phyloP scores from a whole-genome alignment of 2,329 filamentous ascomycete genomes.

The Graphium sp. region DNA sequence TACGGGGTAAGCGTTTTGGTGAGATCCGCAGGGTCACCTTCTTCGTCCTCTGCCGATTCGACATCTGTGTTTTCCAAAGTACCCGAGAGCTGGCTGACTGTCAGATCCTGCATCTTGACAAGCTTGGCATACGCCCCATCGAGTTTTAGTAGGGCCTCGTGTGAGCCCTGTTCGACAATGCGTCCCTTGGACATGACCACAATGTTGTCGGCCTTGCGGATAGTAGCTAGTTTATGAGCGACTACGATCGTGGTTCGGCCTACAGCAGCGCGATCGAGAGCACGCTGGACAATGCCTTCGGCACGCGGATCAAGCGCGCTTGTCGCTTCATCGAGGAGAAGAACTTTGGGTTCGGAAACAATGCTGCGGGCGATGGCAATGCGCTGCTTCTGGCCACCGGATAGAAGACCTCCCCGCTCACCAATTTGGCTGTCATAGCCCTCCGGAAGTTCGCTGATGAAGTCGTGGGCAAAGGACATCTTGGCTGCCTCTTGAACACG shows the following conservation, averaged over 20 bases:
- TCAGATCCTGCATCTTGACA: conserved; percentile 25
- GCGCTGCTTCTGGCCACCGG: conserved; percentile 50
- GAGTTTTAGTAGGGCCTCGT: conserved; percentile 33
- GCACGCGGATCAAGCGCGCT: conserved; percentile 32
- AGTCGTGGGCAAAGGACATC: conserved; percentile 34
- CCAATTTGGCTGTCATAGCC: conserved; percentile 47
- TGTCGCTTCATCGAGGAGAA: conserved; percentile 55
- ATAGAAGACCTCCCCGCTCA: conserved; percentile 46
- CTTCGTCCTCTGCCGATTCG: conserved; percentile 5
- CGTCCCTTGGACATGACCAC: conserved; percentile 43
- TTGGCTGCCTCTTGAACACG: conserved; percentile 29
- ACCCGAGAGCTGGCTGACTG: conserved; percentile 6
- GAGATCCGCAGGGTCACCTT: conserved; percentile 5
- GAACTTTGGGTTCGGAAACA: conserved; percentile 42
- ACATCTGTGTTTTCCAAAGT: not conserved
- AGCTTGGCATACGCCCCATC: conserved; percentile 32
- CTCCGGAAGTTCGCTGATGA: conserved; percentile 29
- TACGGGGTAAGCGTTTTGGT: conserved; percentile 1
- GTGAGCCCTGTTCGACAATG: conserved; percentile 44
- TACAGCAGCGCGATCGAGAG: conserved; percentile 33
- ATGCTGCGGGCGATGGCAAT: conserved; percentile 52
- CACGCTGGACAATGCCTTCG: conserved; percentile 34
- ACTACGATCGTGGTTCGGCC: conserved; percentile 50
- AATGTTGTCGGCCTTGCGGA: conserved; percentile 46
- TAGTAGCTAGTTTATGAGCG: conserved; percentile 42